Evolutionary conservation across 495 filamentous ascomycete species (phyloP).

Genomic region (Massariosphaeria phaeospora): DNA sequence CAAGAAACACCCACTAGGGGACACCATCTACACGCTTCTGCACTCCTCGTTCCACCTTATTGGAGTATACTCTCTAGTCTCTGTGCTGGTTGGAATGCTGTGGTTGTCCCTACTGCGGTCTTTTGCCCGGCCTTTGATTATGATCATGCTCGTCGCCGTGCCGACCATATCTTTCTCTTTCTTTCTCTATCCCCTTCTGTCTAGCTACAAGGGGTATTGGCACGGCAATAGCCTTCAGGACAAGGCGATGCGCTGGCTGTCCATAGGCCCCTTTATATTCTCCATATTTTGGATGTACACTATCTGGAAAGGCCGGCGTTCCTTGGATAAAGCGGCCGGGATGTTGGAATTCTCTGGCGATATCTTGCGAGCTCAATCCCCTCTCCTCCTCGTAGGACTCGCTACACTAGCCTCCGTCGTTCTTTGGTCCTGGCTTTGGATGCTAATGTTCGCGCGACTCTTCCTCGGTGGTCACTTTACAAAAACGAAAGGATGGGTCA

Average conservation of each 20-base stretch:
- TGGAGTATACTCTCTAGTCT: conserved; percentile 84
- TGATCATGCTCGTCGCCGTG: conserved; percentile 72
- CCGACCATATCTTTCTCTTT: conserved; percentile 82
- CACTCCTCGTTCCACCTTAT: conserved; percentile 83
- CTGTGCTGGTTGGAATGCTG: conserved; percentile 75
- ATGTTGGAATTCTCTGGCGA: conserved; percentile 88
- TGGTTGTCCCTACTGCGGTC: conserved; percentile 87
- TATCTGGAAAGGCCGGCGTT: conserved; percentile 70
- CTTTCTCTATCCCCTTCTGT: conserved; percentile 83
- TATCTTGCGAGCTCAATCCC: conserved; percentile 79
- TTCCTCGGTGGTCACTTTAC: conserved; percentile 82
- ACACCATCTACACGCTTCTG: conserved; percentile 89
- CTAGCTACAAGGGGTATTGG: conserved; percentile 72
- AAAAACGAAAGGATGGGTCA: conserved; percentile 55
- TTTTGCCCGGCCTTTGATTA: conserved; percentile 75
- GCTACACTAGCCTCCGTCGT: conserved; percentile 69
- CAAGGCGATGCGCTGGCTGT: conserved; percentile 80
- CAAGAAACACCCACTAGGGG: conserved; percentile 63
- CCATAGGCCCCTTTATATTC: conserved; percentile 68
- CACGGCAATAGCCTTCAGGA: conserved; percentile 74
- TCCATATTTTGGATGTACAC: conserved; percentile 76
- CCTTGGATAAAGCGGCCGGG: conserved; percentile 70
- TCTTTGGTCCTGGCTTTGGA: conserved; percentile 90
- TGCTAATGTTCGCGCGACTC: conserved; percentile 91
- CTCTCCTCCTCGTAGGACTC: conserved; percentile 76